Base-by-base conservation (phyloP, 805 yeast species). In the Blastobotrys muscicola region DNA sequence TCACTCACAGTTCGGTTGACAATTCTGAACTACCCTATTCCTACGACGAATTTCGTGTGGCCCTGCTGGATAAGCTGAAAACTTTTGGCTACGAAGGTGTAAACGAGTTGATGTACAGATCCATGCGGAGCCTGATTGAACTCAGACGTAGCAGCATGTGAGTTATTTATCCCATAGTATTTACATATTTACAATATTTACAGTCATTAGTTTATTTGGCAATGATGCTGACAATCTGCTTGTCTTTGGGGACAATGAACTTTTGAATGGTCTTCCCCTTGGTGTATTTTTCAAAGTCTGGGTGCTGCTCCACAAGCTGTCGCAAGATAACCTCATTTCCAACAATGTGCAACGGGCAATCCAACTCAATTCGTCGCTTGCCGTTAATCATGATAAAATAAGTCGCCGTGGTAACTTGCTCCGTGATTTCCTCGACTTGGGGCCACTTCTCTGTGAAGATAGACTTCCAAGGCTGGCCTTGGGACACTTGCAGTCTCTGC, bases 371-470 rank as follows among this genome's bases (percentile, higher is more conserved):
- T 9, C 51, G 41, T n/a, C 49, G 37, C 36, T 45, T 48, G 3
- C 52, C 52, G 33, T 48, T 43, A 13, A 50, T 45, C 13, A 48
- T 46, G 4, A 50, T 45, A 2, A 41, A 14, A 35, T 41, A 44
- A 1, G n/a, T 8, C 15, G 16, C 38, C n/a, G 16, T 54, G 5
- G 50, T 48, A 3, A 64, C 60, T 1, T 77, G 63, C 33, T 64
- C 70, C 23, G 54, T 56, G 2, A 59, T 45, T 1, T 61, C 59
- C 46, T 70, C 71, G 0, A 61, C 43, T 6, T 55, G 55, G 1
- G 97, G 97, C 84, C 89, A 90, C n/a, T 57, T 60, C 45, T 78
- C 67, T 3, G 58, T 54, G 52, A 80, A 72, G 8, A 85, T 69
- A 0, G 86, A 71, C 2, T 55, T 52, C 73, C 78, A 70, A 4